A percentile compares a stretch with the other conserved stretches of the same genome.
Conservation (phyloP, 306 rosid genomes). For the Fragaria vesca region DNA sequence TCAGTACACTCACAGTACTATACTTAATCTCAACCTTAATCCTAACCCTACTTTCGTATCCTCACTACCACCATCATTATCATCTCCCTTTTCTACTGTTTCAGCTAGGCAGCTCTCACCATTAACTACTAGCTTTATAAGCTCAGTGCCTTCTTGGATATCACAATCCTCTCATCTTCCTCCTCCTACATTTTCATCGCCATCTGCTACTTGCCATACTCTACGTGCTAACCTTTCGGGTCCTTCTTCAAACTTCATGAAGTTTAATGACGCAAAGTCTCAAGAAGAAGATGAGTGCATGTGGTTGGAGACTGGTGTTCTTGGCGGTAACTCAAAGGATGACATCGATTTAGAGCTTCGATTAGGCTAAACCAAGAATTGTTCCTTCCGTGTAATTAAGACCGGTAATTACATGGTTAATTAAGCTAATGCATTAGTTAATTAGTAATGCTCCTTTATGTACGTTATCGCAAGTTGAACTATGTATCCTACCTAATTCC, state of each 20-base stretch:
- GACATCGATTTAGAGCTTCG: constrained; percentile 96
- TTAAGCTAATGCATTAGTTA: not conserved
- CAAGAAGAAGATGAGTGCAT: not conserved
- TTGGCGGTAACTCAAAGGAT: constrained; percentile 34
- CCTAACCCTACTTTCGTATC: constrained; percentile 46
- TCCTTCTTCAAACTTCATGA: not conserved
- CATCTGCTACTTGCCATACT: not conserved
- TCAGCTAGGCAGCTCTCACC: constrained; percentile 16
- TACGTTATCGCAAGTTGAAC: not conserved
- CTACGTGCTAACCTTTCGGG: not conserved
- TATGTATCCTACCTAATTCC: not conserved
- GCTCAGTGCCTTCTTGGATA: constrained; percentile 44
- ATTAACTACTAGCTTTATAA: constrained; percentile 25
- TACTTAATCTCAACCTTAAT: constrained; percentile 45
- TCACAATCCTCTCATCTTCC: constrained; percentile 29
- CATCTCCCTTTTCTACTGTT: constrained; percentile 19
- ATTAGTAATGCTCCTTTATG: not conserved
- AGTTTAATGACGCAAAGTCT: not conserved
- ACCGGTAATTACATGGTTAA: not conserved
- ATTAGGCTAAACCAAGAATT: constrained; percentile 43
- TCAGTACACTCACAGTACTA: constrained; percentile 23
- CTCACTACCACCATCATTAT: constrained; percentile 32
- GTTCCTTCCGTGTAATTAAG: not conserved
- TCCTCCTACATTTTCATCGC: constrained; percentile 19
- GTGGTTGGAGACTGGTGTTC: constrained; percentile 15